Conservation (phyloP, 2,329 filamentous ascomycete species). For the Coniochaeta prunicola region DNA sequence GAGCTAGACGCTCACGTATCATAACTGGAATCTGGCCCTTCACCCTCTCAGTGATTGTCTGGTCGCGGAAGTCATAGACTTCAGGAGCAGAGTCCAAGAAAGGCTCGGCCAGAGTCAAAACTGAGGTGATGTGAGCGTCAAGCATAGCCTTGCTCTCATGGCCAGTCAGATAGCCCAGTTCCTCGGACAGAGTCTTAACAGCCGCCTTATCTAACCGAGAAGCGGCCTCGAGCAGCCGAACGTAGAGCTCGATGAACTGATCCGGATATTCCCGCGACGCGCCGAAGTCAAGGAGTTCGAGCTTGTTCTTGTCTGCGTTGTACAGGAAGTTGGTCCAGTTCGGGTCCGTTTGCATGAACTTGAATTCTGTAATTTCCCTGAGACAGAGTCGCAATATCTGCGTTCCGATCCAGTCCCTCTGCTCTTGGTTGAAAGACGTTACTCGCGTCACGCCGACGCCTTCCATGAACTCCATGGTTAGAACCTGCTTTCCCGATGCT, state of each 20-base stretch:
- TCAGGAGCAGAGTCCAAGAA: conserved; percentile 71
- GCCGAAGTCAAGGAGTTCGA: conserved; percentile 93
- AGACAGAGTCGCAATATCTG: conserved; percentile 88
- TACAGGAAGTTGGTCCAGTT: conserved; percentile 99
- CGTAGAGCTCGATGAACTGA: conserved; percentile 72
- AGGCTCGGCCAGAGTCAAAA: conserved; percentile 86
- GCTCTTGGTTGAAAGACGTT: conserved; percentile 65
- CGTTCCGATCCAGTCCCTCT: conserved; percentile 93
- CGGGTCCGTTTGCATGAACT: conserved; percentile 98
- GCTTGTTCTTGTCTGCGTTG: conserved; percentile 61
- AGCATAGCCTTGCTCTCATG: conserved; percentile 81
- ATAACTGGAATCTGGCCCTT: conserved; percentile 84
- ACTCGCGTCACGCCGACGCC: conserved; percentile 82
- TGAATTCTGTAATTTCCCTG: conserved; percentile 88
- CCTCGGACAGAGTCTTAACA: conserved; percentile 62
- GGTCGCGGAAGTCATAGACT: conserved; percentile 84
- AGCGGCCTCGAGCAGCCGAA: conserved; percentile 73
- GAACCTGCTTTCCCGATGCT: conserved; percentile 76
- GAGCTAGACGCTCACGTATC: conserved; percentile 79
- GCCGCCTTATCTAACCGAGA: conserved; percentile 58
- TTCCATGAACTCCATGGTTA: conserved; percentile 89
- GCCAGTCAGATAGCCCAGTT: conserved; percentile 87
- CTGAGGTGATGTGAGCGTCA: conserved; percentile 80
- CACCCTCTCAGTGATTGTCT: conserved; percentile 95
- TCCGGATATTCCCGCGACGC: conserved; percentile 80